Evolutionary conservation across 768 basidiomycete species (phyloP).

Genomic region (Mycena rebaudengoi): DNA sequence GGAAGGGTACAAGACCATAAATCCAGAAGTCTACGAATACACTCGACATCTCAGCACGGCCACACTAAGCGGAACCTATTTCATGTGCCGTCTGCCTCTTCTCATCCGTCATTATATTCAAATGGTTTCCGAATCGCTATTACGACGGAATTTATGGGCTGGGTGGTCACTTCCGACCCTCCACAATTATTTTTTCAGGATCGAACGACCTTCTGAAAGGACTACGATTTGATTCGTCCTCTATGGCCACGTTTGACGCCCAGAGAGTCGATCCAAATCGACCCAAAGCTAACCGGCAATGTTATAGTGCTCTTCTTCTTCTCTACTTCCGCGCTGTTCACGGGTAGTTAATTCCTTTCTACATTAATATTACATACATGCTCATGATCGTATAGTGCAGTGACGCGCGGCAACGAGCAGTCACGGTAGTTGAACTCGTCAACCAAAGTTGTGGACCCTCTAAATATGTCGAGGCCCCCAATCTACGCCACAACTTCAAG

Average conservation of each 20-base stretch:
- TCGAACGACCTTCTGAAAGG: too few species aligned
- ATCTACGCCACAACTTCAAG: neutral
- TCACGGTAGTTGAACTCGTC: neutral
- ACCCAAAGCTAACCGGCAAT: conserved; percentile 17
- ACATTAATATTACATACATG: conserved; percentile 20
- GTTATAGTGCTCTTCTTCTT: conserved; percentile 23
- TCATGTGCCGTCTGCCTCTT: conserved; percentile 1
- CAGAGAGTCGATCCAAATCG: conserved; percentile 9
- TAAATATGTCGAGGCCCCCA: neutral
- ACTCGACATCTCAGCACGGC: neutral
- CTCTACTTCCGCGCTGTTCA: conserved; percentile 25
- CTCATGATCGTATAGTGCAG: conserved; percentile 3
- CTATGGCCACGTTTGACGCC: neutral
- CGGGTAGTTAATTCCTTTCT: conserved; percentile 22
- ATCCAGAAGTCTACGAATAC: conserved; percentile 10
- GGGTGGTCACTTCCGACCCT: too few species aligned
- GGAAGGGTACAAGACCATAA: conserved; percentile 10
- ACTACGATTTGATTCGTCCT: neutral
- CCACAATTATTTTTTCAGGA: too few species aligned
- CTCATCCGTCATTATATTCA: neutral
- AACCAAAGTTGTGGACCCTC: too few species aligned
- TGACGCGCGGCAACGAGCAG: neutral
- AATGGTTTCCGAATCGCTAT: neutral
- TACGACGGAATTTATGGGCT: too few species aligned
- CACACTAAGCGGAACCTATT: conserved; percentile 20